Evolutionary conservation across 2,329 filamentous ascomycete species (phyloP), one percentile per base, ranked within the genome.

Genomic region (Lasiodiplodia gonubiensis): DNA sequence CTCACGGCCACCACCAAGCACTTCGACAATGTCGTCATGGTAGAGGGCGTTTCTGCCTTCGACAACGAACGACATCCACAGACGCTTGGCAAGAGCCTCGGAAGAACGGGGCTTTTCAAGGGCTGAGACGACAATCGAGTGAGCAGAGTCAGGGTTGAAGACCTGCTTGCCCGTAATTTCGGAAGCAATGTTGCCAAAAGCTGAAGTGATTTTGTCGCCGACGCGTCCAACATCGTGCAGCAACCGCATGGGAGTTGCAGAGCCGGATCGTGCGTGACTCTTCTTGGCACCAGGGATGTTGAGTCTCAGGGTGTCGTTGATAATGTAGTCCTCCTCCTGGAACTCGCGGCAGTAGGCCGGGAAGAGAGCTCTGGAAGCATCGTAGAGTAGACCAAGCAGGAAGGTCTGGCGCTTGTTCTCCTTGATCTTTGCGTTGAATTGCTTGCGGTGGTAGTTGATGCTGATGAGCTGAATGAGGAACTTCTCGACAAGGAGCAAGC

Each of bases 41-140:
- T 87, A 92, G 10, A 99, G 84, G 0, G 90, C 84, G 49, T 97
- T 92, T 68, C 89, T 89, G 72, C 93, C 93, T 79, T 98, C 94
- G 4, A 95, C 88, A 1, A 97, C 95, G 76, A 97, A 97, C 0
- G 94, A 97, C 92, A 97, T 97, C 95, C 95, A 98, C 70, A 98
- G 90, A 74, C 95, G 91, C 72, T 89, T 90, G n/a, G 92, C 94
- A 68, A 98, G 83, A n/a, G 95, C 95, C 77, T 98, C 94, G 0
- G 93, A 92, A 7, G 93, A 92, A 68, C 86, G 85, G 52, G 87
- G 89, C 81, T 93, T 94, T 79, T 97, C 94, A 37, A 98, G 84
- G 10, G 94, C 95, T 76, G 96, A 89, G 14, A 96, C 85, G 5
- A 98, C 93, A 59, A 98, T 88, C 0, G 93, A 95, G 77, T 97